Evolutionary conservation across 768 basidiomycete genomes (phyloP).

Genomic region (Phaffia tasmanica): DNA sequence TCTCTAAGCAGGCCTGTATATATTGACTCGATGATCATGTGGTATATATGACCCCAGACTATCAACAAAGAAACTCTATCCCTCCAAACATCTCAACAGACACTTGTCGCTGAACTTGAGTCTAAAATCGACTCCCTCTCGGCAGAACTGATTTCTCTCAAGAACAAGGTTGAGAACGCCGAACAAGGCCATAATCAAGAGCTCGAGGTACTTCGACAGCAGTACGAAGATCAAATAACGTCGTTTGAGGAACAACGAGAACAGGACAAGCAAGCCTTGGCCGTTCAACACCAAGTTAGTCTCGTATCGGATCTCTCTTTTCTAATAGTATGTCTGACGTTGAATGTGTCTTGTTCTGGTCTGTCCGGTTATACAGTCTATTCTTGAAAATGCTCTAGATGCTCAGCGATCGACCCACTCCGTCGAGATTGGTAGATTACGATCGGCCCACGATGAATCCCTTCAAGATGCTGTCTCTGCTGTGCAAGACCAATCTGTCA

Average conservation of each 20-base stretch:
- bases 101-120: slow-evolving; percentile 11
- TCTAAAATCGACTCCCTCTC: slow-evolving; percentile 13
- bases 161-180: background rate
- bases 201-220: background rate
- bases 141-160: background rate
- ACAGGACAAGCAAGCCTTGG: background rate
- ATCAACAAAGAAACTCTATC: slow-evolving; percentile 6
- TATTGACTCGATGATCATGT: no score
- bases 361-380: background rate
- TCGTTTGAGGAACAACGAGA: background rate
- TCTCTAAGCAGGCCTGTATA: background rate
- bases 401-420: background rate
- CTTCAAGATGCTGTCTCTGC: no score
- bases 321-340: background rate
- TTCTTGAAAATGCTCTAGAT: background rate
- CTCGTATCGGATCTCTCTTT: background rate
- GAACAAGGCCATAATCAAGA: background rate
- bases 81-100: background rate
- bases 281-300: slow-evolving; percentile 9
- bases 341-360: background rate
- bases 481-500: no score
- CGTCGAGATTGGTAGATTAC: no score
- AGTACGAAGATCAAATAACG: background rate
- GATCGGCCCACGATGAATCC: no score
- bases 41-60: background rate